Percentiles rank a stretch among this genome's conserved stretches.
These are phyloP conservation scores for Eleusine indica DNA, from an alignment of 176 grass and related monocot species.

Conservation along the genomic window DNA sequence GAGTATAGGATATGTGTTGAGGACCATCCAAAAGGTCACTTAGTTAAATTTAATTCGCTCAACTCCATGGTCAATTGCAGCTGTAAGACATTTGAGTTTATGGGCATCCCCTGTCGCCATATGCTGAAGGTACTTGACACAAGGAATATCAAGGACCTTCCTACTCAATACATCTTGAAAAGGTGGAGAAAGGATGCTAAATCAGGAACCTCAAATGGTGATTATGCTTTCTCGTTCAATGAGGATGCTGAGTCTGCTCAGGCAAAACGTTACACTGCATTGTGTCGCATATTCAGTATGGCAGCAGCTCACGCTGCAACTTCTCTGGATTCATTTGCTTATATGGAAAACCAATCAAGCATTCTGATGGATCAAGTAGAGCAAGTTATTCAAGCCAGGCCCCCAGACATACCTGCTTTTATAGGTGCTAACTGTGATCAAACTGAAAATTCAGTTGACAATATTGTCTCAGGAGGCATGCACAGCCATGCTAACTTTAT, in stretches of 20 bases:
- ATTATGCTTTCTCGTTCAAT: conserved; percentile 51
- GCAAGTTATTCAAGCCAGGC: conserved; percentile 65
- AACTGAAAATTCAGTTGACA: conserved; percentile 69
- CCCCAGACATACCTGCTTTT: conserved; percentile 60
- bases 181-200: conserved; percentile 93
- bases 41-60: conserved; percentile 84
- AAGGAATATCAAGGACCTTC: conserved; percentile 89
- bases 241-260: conserved; percentile 49
- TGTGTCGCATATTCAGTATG: conserved; percentile 78
- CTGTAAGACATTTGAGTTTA: conserved; percentile 84
- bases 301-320: conserved; percentile 69
- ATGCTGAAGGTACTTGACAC: conserved; percentile 90
- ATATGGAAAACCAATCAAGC: conserved; percentile 68
- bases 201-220: conserved; percentile 46
- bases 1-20: conserved; percentile 70
- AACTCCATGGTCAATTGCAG: conserved; percentile 66
- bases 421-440: conserved; percentile 44
- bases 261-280: conserved; percentile 51
- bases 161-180: conserved; percentile 72
- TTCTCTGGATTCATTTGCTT: conserved; percentile 59
- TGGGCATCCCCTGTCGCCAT: conserved; percentile 84
- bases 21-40: conserved; percentile 69
- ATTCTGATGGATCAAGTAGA: conserved; percentile 73
- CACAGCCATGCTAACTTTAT: conserved; percentile 71
- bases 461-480: conserved; percentile 62